Evolutionary conservation across 805 yeast species (phyloP).

Genomic region (Wickerhamiella azymoides): DNA sequence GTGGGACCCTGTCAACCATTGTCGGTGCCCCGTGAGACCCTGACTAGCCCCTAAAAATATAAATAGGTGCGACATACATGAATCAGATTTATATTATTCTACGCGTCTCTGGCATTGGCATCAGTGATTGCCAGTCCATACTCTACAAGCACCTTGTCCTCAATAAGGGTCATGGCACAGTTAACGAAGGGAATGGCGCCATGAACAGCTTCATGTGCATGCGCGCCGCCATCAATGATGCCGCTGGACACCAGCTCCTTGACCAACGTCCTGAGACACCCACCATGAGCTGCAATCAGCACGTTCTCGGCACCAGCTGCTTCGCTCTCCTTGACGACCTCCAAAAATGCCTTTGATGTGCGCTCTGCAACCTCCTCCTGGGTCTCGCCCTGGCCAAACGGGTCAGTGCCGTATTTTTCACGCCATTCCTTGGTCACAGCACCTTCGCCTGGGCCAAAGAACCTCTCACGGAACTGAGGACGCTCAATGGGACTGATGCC

Average conservation of each 20-base stretch:
- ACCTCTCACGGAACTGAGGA: slow-evolving; percentile 15
- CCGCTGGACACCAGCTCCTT: background rate
- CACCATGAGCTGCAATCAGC: slow-evolving; percentile 19
- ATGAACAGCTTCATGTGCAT: background rate
- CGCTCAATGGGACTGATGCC: background rate
- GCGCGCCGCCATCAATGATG: background rate
- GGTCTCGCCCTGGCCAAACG: slow-evolving; percentile 15
- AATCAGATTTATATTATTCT: too few relatives aligned
- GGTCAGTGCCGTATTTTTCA: background rate
- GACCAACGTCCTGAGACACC: slow-evolving; percentile 14
- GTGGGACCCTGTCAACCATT: too few relatives aligned
- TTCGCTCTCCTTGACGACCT: background rate
- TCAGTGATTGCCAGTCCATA: background rate
- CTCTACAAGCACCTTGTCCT: background rate
- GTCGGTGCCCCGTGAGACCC: too few relatives aligned
- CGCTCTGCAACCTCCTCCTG: slow-evolving; percentile 8
- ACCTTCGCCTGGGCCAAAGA: slow-evolving; percentile 18
- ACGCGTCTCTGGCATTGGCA: background rate
- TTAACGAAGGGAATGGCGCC: background rate
- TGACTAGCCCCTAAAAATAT: too few relatives aligned
- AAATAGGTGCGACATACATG: too few relatives aligned
- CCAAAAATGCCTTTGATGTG: slow-evolving; percentile 9
- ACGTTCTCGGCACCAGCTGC: slow-evolving; percentile 7
- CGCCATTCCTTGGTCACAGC: slow-evolving; percentile 9
- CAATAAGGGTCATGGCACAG: background rate